Conservation (phyloP, 176 grass and related monocot genomes). For the Triticum timopheevii region DNA sequence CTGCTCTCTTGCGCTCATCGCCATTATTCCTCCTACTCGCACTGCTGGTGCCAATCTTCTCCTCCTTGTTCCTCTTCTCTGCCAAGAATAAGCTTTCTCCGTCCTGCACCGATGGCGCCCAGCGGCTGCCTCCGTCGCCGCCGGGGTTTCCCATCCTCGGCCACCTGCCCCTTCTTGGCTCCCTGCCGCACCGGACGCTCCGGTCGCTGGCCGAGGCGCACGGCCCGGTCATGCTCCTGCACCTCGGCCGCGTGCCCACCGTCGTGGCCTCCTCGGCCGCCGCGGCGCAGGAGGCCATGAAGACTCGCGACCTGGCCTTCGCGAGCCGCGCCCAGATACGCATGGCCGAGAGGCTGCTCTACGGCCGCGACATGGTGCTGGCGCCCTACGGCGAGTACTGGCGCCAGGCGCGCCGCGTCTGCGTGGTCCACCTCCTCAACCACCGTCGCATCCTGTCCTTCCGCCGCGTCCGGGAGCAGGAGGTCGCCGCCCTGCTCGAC, state of each 20-base stretch:
- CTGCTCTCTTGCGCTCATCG: background rate
- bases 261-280: slow-evolving; percentile 54
- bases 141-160: slow-evolving; percentile 50
- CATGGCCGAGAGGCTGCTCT: slow-evolving; percentile 30
- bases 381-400: slow-evolving; percentile 51
- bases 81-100: background rate
- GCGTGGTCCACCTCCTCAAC: slow-evolving; percentile 52
- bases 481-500: slow-evolving; percentile 31
- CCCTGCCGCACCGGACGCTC: slow-evolving; percentile 36
- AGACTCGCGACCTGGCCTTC: slow-evolving; percentile 50
- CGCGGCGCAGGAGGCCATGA: slow-evolving; percentile 46
- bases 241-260: slow-evolving; percentile 43
- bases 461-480: slow-evolving; percentile 30
- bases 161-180: slow-evolving; percentile 51
- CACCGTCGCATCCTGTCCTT: slow-evolving; percentile 27
- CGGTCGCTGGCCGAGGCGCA: slow-evolving; percentile 23
- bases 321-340: slow-evolving; percentile 22
- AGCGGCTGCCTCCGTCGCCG: slow-evolving; percentile 37
- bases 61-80: background rate
- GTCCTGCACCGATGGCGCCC: background rate
- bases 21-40: background rate
- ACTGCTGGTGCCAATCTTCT: background rate
- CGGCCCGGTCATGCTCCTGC: slow-evolving; percentile 56
- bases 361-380: slow-evolving; percentile 42
- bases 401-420: slow-evolving; percentile 51